Conservation (phyloP, 139 green algal species). For the Closterium sp. region DNA sequence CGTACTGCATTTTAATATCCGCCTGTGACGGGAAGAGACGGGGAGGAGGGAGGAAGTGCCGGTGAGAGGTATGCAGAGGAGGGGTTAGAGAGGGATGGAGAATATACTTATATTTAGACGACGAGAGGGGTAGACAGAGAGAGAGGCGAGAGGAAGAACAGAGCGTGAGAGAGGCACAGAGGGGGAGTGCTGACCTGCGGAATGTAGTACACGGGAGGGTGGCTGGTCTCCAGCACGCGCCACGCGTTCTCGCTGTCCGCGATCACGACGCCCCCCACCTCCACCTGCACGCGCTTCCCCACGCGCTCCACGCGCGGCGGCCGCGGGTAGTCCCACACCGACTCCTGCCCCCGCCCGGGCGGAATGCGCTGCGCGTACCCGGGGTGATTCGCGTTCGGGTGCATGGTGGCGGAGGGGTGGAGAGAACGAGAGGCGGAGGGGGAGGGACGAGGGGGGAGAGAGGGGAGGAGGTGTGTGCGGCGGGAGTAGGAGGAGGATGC, state of each 20-base stretch:
- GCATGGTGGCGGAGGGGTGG: neutral
- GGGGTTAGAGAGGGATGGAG: no score
- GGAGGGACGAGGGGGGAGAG: neutral
- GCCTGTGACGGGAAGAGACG: no score
- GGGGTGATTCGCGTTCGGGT: neutral
- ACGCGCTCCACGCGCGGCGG: neutral
- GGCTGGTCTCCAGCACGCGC: conserved; percentile 6
- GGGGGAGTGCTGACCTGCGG: neutral
- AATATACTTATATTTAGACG: no score
- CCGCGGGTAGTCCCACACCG: conserved; percentile 16
- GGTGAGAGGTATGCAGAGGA: no score
- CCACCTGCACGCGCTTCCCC: neutral
- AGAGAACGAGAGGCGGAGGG: neutral
- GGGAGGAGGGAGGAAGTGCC: no score
- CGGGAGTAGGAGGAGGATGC: neutral
- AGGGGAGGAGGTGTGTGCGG: neutral
- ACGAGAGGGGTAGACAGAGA: no score
- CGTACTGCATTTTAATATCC: no score
- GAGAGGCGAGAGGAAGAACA: no score
- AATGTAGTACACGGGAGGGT: conserved; percentile 12
- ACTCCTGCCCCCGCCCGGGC: neutral
- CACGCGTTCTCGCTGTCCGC: neutral
- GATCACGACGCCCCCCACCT: neutral
- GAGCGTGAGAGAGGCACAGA: no score
- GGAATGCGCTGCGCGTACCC: neutral